Evolutionary conservation across 805 yeast genomes (phyloP), one percentile per base, ranked within the genome.

Genomic region (Candida oleophila): DNA sequence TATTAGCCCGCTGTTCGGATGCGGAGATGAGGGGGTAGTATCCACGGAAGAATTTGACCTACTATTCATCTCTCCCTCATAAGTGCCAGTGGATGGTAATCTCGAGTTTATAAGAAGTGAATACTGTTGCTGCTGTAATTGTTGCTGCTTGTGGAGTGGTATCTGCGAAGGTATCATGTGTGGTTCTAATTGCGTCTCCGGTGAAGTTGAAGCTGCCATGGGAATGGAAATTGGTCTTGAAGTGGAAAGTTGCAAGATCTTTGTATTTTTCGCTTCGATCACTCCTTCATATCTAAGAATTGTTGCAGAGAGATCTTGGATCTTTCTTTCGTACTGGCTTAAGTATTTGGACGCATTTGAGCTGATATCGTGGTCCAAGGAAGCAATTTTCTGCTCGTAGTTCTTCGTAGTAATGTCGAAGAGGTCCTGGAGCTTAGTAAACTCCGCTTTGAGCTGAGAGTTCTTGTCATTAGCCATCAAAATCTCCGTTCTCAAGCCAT

Each of bases 171-270:
- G 5, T 11, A 5, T 25, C 30, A 25, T 11, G 5, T 25, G 30
- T 11, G 30, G 11, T 11, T 25, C 30, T 25, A 11, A 5, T 25
- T 5, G 9, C 11, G 30, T 11, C 30, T 5, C 30, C 30, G 30
- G 15, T 21, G 22, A 30, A 21, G 34, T 38, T 36, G 12, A 12
- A n/a, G 39, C 9, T 5, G 42, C 22, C 15, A 20, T 7, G 8
- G 72, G 72, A 25, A 69, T 70, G 4, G 62, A 58, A n/a, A 71
- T 68, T 2, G 76, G 76, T 44, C 56, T 61, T 1, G 76, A 61
- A 1, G 69, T 58, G 1, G 69, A 59, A 16, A 71, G 48, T 46
- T 69, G 75, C 22, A 65, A 51, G 5, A 71, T 66, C 35, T 55
- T 53, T 2, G 62, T 48, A 45, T 70, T 65, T 48, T 69, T 68